Base-by-base conservation (phyloP, 371 early-diverging fungal genomes). In the Apophysomyces variabilis region DNA sequence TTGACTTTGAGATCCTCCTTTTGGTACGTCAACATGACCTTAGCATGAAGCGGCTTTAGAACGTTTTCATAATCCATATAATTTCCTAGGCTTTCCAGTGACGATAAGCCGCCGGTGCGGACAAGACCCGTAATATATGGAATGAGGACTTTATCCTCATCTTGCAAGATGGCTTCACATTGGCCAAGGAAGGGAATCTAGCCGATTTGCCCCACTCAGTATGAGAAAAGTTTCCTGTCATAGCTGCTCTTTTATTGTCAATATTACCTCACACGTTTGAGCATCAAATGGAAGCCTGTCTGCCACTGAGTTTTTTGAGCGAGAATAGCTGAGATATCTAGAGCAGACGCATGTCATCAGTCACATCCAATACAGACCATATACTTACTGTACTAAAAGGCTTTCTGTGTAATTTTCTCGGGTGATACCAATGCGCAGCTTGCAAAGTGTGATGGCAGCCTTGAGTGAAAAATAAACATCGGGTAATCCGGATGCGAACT, bases 91-190 rank as follows among this genome's bases (percentile, higher is more conserved):
- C 54, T 14, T 1, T 75, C 70, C 0, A 71, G 37, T 12, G 66
- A 50, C 13, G 71, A 63, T 8, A 73, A 26, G 11, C 66, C 69
- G 11, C 61, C 50, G 26, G 57, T 66, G 7, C 35, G 12, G 4
- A 70, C 37, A 18, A 77, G 57, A 3, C 68, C 73, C n/a, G 64
- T 61, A 5, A 77, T 26, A 38, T 77, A 77, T 16, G 65, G 69
- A 14, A 57, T 44, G 43, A 64, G n/a, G 18, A 60, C 36, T 14
- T 13, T 14, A 38, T 9, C 26, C 32, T 64, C 68, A 12, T 60
- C 57, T 12, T 58, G 38, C 9, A 8, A 6, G 6, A 26, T 5
- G 5, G 32, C 32, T 0, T 4, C 36, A 36, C 38, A 37, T 11
- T 32, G 13, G 3, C 37, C 35, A 11, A 66, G 61, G 39, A 60